Percentiles rank a stretch among this genome's conserved stretches.
Evolutionary conservation across 495 filamentous ascomycete species (phyloP).

Genomic region (Bacidia rubella): DNA sequence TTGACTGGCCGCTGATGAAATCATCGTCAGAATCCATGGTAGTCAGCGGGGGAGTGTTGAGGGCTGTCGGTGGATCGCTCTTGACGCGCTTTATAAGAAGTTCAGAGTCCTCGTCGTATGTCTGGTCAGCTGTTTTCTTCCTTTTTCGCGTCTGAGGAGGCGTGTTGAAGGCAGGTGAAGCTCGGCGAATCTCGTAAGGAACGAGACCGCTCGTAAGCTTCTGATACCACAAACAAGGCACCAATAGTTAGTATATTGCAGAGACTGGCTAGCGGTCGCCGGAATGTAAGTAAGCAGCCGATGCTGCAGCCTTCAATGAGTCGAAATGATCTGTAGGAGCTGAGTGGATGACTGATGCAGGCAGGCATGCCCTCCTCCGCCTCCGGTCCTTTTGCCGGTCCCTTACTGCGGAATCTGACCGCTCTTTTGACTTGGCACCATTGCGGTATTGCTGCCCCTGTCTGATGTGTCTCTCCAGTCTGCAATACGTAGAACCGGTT

Average conservation of each 20-base stretch:
- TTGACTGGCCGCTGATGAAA: slow-evolving; percentile 75
- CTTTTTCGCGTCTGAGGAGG: slow-evolving; percentile 67
- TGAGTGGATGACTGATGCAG: slow-evolving; percentile 1
- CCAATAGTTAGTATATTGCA: background rate
- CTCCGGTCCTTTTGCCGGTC: too few relatives aligned
- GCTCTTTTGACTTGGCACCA: too few relatives aligned
- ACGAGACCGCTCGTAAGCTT: slow-evolving; percentile 20
- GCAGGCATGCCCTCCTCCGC: too few relatives aligned
- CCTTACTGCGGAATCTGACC: too few relatives aligned
- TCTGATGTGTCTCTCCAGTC: too few relatives aligned
- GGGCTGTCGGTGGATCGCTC: slow-evolving; percentile 42
- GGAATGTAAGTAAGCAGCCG: background rate
- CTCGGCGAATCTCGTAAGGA: slow-evolving; percentile 22
- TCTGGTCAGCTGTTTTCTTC: slow-evolving; percentile 67
- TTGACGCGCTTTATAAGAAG: slow-evolving; percentile 37
- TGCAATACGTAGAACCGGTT: too few relatives aligned
- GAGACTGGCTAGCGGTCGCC: background rate
- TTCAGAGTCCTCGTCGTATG: slow-evolving; percentile 21
- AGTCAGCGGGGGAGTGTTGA: slow-evolving; percentile 31
- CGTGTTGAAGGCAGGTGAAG: slow-evolving; percentile 40
- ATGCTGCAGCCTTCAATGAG: background rate
- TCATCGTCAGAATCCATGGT: slow-evolving; percentile 96
- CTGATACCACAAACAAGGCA: background rate
- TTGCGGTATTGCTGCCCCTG: too few relatives aligned
- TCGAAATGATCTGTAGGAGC: background rate